Evolutionary conservation across 805 yeast genomes (phyloP), one percentile per base, ranked within the genome.

Genomic region (Cyberlindnera galapagoensis): DNA sequence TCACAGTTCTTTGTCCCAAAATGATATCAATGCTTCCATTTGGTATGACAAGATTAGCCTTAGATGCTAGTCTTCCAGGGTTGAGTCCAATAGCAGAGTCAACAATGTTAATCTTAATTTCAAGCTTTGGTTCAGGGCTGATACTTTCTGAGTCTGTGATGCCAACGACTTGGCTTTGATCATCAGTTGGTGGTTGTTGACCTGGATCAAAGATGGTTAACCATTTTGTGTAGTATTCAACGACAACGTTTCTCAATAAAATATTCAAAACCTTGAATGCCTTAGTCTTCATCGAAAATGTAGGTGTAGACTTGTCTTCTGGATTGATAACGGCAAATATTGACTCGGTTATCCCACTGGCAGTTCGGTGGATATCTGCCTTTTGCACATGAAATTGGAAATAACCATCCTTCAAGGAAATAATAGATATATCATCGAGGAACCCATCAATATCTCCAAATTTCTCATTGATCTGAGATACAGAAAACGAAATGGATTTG

Each of bases 221-320:
- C 81, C 88, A 74, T 16, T 59, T 54, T 0, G 87, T 74, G 43
- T 75, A 69, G 43, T 81, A 82, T 24, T 76, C 74, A 3, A 80
- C 7, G 5, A 59, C 42, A 9, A 72, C 33, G 36, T 76, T 73
- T 21, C 71, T 60, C 15, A 80, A 39, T 26, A 63, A 59, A 2
- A 76, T 43, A 18, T 67, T 71, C 6, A 67, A 31, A 3, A 50
- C 51, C 9, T 59, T 57, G 6, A 57, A 57, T 8, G 56, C 45
- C 18, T 54, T 56, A 5, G 60, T 40, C 29, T 63, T 65, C 11
- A 67, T 34, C 3, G 65, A 63, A 1, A 72, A 39, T 34, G 65
- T 50, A 2, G 76, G 76, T 7, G 52, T 44, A 9, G 56, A 53
- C 22, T 46, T 45, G 31, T 58, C 62, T 26, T 57, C 59, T 10